Base-by-base conservation (phyloP, 208 protist genomes). In the Lotmaria passim region DNA sequence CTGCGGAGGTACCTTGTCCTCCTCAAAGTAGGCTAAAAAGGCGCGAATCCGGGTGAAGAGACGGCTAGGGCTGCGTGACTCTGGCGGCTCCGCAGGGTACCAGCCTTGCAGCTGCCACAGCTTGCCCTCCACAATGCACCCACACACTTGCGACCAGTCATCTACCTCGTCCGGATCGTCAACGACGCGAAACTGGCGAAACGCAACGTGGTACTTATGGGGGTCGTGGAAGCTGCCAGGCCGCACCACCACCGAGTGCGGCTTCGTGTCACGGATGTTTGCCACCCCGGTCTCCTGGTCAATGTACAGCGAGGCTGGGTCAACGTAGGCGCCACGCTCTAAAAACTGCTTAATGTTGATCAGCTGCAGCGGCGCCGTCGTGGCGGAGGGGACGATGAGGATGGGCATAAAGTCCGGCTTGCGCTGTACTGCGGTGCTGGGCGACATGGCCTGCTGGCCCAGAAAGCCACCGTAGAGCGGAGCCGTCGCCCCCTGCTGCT, bases 21-120 rank as follows among this genome's bases (percentile, higher is more conserved):
- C 91, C 65, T 93, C 91, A 75, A 96, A 91, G 70, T 94, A 96
- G 3, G 89, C 85, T 63, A 96, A 66, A 61, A 93, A 96, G 28
- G 87, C 91, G 38, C 83, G 81, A 23, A 94, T 67, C 21, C 80
- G 79, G 41, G 72, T 78, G 59, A 96, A 96, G 56, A 96, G 78
- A 48, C 75, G 60, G 65, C 82, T 90, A 11, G 90, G 87, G 36
- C 71, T 68, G 11, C 86, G 65, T 0, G 75, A 55, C 47, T 66
- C 48, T 19, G 59, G 33, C 7, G 64, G 64, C 33, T 78, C 75
- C 5, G 69, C 33, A 10, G 87, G 87, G 67, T 86, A 96, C 82
- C 85, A 96, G 19, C 67, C 77, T 30, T 77, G 55, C 56, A 96
- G 79, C 77, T 96, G 86, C 88, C 91, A 96, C 60, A 83, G 69